A percentile compares a stretch with the other conserved stretches of the same genome.
Conservation (phyloP, 2,329 filamentous ascomycete species). For the Esteya vermicola region DNA sequence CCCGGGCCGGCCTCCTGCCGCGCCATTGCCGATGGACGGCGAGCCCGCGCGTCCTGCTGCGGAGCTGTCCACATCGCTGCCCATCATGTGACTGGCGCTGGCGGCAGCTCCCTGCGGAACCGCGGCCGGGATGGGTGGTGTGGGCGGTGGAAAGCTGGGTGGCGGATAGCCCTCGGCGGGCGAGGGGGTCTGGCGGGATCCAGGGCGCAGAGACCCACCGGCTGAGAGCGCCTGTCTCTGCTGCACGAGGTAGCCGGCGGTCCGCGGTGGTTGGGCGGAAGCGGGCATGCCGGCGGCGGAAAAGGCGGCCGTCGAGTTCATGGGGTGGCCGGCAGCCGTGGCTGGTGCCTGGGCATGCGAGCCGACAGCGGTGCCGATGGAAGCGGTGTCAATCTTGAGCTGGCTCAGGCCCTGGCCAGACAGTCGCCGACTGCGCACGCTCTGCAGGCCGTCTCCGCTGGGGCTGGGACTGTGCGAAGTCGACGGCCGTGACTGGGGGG, state of each 20-base stretch:
- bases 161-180: constrained; percentile 9
- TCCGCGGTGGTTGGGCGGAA: constrained; percentile 14
- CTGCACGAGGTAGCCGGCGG: constrained; percentile 23
- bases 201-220: constrained; percentile 16
- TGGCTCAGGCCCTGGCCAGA: constrained; percentile 71
- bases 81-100: constrained; percentile 12
- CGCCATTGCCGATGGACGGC: constrained; percentile 22
- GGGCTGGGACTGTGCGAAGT: constrained; percentile 17
- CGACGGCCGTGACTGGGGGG: constrained; percentile 18
- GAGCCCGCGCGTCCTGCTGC: constrained; percentile 42
- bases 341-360: constrained; percentile 1
- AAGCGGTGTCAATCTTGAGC: constrained; percentile 71
- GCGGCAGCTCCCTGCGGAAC: constrained; percentile 12
- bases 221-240: constrained; percentile 27
- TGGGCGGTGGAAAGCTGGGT: constrained; percentile 18
- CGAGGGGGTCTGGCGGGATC: constrained; percentile 8
- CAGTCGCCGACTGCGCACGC: constrained; percentile 61
- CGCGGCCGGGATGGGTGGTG: constrained; percentile 20
- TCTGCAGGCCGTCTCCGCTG: constrained; percentile 15
- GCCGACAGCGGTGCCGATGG: constrained; percentile 15
- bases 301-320: background rate
- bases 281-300: constrained; percentile 3
- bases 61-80: too few relatives aligned
- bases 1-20: constrained; percentile 26
- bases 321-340: background rate